Evolutionary conservation across 78 protist species (phyloP).

Genomic region (Dictyostelium intermedium): DNA sequence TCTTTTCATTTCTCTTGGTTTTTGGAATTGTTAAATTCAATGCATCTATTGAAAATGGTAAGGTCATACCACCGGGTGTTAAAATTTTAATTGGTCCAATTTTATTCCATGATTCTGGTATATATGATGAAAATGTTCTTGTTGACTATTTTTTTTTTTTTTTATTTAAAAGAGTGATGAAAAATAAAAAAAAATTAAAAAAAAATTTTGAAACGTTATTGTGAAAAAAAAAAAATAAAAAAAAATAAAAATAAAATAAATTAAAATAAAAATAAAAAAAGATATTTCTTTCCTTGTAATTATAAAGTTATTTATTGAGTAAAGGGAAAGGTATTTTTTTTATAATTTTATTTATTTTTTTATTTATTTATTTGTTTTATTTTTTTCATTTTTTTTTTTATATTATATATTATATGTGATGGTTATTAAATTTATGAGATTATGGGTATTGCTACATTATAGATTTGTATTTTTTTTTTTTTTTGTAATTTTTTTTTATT

Average conservation of each 20-base stretch:
- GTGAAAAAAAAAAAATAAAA: too few species aligned
- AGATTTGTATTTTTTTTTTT: neutral
- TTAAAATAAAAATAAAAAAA: too few species aligned
- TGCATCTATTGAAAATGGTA: neutral
- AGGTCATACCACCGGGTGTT: neutral
- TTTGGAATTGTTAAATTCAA: conserved; percentile 2
- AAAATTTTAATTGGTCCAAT: neutral
- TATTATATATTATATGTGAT: neutral
- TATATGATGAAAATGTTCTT: neutral
- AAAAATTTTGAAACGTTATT: too few species aligned
- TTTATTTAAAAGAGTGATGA: too few species aligned
- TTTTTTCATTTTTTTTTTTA: neutral
- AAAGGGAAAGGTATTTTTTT: too few species aligned
- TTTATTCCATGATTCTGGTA: neutral
- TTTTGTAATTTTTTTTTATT: neutral
- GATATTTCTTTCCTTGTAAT: too few species aligned
- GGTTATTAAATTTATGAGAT: neutral
- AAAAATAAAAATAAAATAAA: too few species aligned
- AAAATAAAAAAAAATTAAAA: too few species aligned
- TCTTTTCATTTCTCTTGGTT: neutral
- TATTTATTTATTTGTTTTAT: too few species aligned
- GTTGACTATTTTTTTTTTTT: neutral
- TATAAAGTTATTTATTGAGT: too few species aligned
- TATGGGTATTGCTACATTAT: neutral
- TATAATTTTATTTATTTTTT: too few species aligned